phyloP scores from a whole-genome alignment of 805 yeast genomes.

The Priceomyces castillae region DNA sequence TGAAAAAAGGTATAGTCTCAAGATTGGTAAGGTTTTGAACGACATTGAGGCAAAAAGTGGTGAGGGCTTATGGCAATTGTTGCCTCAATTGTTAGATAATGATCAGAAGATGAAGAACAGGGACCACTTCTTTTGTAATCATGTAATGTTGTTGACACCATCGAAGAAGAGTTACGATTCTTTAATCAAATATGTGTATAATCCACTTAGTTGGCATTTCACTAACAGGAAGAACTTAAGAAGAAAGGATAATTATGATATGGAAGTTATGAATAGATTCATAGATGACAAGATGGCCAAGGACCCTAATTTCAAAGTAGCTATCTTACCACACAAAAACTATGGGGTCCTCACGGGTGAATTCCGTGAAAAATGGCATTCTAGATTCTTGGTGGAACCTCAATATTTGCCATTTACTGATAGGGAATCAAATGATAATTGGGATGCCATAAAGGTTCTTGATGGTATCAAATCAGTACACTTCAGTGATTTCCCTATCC shows the following conservation, averaged over 20 bases:
- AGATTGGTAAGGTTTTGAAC: constrained; percentile 12
- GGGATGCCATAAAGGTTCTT: constrained; percentile 31
- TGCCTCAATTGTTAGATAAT: constrained; percentile 20
- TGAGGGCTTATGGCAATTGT: constrained; percentile 8
- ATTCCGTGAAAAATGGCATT: constrained; percentile 36
- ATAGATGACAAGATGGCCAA: constrained; percentile 22
- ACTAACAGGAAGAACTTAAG: constrained; percentile 19
- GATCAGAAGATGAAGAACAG: constrained; percentile 28
- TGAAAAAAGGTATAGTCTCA: constrained; percentile 8
- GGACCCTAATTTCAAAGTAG: constrained; percentile 15
- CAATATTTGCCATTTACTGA: constrained; percentile 34
- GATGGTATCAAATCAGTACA: constrained; percentile 48
- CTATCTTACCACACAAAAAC: constrained; percentile 48
- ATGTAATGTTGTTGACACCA: constrained; percentile 63
- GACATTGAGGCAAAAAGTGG: constrained; percentile 8
- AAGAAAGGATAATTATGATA: constrained; percentile 44
- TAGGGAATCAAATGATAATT: constrained; percentile 18
- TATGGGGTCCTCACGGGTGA: constrained; percentile 56
- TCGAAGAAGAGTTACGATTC: constrained; percentile 22
- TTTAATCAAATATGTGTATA: constrained; percentile 20
- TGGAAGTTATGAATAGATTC: constrained; percentile 49
- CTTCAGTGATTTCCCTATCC: constrained; percentile 64
- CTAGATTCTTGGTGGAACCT: constrained; percentile 42
- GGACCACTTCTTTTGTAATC: constrained; percentile 37
- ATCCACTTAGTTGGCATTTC: constrained; percentile 31